Evolutionary conservation across 441 rosid species (phyloP).

Genomic region (Cnidoscolus chayamansa): DNA sequence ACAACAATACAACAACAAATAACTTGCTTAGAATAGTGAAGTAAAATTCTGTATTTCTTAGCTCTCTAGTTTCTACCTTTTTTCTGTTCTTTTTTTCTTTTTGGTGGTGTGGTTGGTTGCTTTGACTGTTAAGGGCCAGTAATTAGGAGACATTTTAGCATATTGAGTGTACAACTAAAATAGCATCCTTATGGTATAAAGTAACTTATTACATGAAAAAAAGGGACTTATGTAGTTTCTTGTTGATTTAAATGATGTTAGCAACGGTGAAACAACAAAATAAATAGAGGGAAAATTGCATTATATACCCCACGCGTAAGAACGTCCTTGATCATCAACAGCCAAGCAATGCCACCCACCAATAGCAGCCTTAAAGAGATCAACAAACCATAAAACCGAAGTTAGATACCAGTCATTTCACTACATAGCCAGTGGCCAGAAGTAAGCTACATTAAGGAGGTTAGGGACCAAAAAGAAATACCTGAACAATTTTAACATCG

Average conservation of each 20-base stretch:
- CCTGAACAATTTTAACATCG: conserved; percentile 81
- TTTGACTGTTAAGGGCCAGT: too few relatives aligned
- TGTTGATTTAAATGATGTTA: too few relatives aligned
- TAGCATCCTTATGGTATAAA: too few relatives aligned
- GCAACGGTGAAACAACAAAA: not conserved
- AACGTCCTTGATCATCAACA: conserved; percentile 95
- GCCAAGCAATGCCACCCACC: conserved; percentile 99
- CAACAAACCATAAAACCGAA: conserved; percentile 14
- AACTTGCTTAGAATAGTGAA: not conserved
- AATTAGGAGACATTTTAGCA: too few relatives aligned
- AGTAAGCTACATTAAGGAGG: too few relatives aligned
- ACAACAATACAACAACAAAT: not conserved
- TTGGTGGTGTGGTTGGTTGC: too few relatives aligned
- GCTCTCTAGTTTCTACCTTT: too few relatives aligned
- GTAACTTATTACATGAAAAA: too few relatives aligned
- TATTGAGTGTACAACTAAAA: too few relatives aligned
- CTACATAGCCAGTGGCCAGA: too few relatives aligned
- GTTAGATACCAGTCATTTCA: not conserved
- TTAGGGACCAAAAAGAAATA: conserved; percentile 9
- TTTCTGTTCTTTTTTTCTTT: too few relatives aligned
- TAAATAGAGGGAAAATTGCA: not conserved
- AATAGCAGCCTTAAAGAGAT: conserved; percentile 71
- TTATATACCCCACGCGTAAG: conserved; percentile 91
- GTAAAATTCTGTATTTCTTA: not conserved
- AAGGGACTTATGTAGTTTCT: too few relatives aligned